phyloP scores from a whole-genome alignment of 2,329 filamentous ascomycete species.

The Verticillium klebahnii region DNA sequence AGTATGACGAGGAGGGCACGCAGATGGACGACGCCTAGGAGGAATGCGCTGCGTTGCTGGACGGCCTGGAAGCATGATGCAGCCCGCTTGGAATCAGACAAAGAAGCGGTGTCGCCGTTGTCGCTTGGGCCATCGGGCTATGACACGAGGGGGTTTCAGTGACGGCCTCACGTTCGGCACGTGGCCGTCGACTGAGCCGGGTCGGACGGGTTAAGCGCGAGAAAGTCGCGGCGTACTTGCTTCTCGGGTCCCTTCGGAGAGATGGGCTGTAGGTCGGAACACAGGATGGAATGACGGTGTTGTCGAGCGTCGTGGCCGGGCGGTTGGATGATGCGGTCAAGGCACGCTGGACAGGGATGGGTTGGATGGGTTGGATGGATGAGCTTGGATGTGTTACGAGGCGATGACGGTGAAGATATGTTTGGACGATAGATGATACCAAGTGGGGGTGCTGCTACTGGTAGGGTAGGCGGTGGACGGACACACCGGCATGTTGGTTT shows the following conservation, averaged over 20 bases:
- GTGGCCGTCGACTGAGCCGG: not conserved
- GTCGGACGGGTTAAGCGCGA: not conserved
- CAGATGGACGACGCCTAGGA: conserved; percentile 1
- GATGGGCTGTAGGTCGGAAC: not conserved
- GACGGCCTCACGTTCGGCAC: not conserved
- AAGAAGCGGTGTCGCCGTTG: not conserved
- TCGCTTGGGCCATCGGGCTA: not conserved
- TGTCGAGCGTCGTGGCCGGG: not conserved
- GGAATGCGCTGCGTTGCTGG: not conserved
- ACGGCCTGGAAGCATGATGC: not conserved
- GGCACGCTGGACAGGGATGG: not conserved
- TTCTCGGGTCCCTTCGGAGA: not conserved
- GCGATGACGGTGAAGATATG: not conserved
- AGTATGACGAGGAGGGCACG: conserved; percentile 5
- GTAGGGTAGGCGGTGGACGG: too few species aligned
- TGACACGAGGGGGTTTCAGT: not conserved
- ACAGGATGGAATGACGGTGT: not conserved
- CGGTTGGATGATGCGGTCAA: not conserved
- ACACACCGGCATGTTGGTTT: too few species aligned
- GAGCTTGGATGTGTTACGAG: not conserved
- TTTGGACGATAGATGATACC: not conserved
- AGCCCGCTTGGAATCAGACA: not conserved
- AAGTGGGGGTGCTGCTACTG: too few species aligned
- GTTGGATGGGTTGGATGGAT: not conserved
- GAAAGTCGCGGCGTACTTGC: not conserved